phyloP scores from a whole-genome alignment of 192 early-diverging fungal species.

The Umbelopsis isabellina region DNA sequence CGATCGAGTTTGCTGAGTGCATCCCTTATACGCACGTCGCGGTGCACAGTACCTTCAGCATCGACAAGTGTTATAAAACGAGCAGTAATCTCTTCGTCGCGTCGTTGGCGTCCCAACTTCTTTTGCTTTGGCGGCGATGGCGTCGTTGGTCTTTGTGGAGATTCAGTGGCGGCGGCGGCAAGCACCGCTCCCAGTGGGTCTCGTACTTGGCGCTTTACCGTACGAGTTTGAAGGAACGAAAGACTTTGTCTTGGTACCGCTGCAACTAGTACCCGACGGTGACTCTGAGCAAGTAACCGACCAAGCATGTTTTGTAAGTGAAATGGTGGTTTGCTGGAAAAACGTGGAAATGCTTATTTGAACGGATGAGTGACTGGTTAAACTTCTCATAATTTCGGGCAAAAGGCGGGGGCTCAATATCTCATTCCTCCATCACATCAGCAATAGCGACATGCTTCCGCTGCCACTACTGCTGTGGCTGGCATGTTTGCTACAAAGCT shows the following conservation, averaged over 20 bases:
- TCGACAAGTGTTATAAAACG: conserved; percentile 49
- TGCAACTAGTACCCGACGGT: too few relatives aligned
- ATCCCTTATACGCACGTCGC: conserved; percentile 29
- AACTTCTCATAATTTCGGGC: background rate
- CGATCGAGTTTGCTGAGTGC: conserved; percentile 48
- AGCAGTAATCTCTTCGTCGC: conserved; percentile 57
- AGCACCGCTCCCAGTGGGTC: background rate
- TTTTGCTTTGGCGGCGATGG: background rate
- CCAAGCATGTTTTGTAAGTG: background rate
- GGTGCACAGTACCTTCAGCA: conserved; percentile 41
- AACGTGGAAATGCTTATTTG: background rate
- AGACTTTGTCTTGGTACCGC: background rate
- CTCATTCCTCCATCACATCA: background rate
- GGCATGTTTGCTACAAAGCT: background rate
- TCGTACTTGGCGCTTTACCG: background rate
- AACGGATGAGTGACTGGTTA: background rate
- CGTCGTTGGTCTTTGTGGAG: background rate
- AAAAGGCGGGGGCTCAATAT: background rate
- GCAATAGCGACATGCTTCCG: conserved; percentile 1
- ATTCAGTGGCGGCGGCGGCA: background rate
- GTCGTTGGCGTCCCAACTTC: conserved; percentile 39
- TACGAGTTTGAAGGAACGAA: background rate
- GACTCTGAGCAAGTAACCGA: background rate
- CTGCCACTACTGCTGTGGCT: conserved; percentile 17
- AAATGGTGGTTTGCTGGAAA: background rate